Evolutionary conservation across 2,329 filamentous ascomycete species (phyloP).

Genomic region (Arachnomyces sp.): DNA sequence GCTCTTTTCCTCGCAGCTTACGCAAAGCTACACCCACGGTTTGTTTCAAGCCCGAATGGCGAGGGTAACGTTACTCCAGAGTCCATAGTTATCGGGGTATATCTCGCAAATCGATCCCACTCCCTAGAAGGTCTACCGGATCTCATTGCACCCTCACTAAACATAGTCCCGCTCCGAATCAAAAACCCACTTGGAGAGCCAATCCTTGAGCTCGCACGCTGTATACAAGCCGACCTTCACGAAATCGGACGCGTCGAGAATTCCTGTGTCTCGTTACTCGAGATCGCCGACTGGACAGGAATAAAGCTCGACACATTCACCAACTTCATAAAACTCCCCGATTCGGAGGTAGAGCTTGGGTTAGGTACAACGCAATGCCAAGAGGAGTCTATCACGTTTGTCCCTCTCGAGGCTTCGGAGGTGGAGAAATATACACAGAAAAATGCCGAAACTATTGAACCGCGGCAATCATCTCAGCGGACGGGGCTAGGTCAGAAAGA

Average conservation of each 20-base stretch:
- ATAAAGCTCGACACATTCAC: constrained; percentile 64
- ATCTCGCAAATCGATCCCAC: constrained; percentile 68
- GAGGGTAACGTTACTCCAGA: constrained; percentile 7
- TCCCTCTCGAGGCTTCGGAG: constrained; percentile 3
- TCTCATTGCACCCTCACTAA: constrained; percentile 63
- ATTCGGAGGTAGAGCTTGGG: constrained; percentile 14
- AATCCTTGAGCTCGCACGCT: constrained; percentile 47
- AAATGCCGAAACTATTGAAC: too few species aligned
- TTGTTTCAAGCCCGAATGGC: constrained; percentile 21
- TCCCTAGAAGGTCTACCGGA: constrained; percentile 43
- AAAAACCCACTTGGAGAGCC: constrained; percentile 14
- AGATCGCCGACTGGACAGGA: constrained; percentile 70
- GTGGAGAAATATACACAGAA: background rate
- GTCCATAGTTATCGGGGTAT: constrained; percentile 62
- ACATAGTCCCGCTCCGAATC: constrained; percentile 66
- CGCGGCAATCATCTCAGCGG: too few species aligned
- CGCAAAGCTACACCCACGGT: constrained; percentile 44
- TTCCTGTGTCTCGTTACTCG: constrained; percentile 56
- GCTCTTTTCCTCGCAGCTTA: constrained; percentile 68
- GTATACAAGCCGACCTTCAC: constrained; percentile 62
- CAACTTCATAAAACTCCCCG: constrained; percentile 64
- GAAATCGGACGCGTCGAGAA: constrained; percentile 51
- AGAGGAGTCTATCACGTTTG: constrained; percentile 1
- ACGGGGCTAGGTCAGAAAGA: background rate
- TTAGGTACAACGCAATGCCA: constrained; percentile 4